phyloP scores from a whole-genome alignment of 148 eudicot genomes.

The Fallopia convolvulus region DNA sequence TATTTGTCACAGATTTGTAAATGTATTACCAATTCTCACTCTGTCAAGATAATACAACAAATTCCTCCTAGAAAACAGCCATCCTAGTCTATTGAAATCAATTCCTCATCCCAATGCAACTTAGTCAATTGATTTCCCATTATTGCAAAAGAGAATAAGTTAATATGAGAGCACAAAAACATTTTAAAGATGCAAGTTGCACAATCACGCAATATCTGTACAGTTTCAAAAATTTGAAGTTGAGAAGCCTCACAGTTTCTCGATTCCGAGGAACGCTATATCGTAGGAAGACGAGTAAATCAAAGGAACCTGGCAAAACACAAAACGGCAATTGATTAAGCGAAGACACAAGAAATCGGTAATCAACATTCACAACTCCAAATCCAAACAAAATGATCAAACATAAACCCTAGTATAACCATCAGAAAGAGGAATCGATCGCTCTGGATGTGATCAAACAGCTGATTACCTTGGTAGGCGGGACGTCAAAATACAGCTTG shows the following conservation, averaged over 20 bases:
- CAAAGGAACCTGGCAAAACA: conserved; percentile 52
- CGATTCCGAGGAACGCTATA: conserved; percentile 75
- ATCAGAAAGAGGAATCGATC: background rate
- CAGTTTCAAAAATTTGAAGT: background rate
- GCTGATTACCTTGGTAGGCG: conserved; percentile 48
- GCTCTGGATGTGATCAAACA: background rate
- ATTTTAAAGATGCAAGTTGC: background rate
- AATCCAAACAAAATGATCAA: background rate
- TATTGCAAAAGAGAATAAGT: background rate
- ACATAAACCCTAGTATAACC: conserved; percentile 1
- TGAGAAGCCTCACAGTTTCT: conserved; percentile 54
- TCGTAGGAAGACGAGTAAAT: conserved; percentile 78
- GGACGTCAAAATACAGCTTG: conserved; percentile 75
- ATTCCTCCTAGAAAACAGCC: background rate
- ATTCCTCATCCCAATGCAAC: background rate
- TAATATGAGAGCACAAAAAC: background rate
- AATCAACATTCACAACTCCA: background rate
- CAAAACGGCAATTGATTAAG: background rate
- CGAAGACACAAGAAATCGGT: background rate
- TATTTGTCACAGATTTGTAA: background rate
- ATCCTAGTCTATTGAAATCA: background rate
- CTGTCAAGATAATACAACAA: too few species aligned
- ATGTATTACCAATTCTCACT: too few species aligned
- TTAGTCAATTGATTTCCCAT: background rate
- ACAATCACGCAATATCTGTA: background rate